Evolutionary conservation across 1,284 basidiomycete genomes (phyloP).

Genomic region (Pseudozyma tsukubaensis): DNA sequence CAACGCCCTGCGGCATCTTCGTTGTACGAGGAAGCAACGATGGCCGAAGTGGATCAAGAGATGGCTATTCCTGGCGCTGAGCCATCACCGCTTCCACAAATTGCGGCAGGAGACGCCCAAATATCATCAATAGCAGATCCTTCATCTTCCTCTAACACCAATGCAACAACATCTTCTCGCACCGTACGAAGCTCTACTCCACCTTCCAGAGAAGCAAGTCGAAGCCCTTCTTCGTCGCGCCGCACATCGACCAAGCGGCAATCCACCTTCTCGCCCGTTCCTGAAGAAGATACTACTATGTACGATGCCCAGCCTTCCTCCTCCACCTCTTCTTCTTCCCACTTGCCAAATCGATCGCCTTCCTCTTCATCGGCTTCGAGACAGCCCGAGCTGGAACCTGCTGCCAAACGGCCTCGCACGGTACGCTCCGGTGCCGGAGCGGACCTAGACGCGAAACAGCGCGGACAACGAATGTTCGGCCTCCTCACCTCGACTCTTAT

Average conservation of each 20-base stretch:
- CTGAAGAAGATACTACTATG: conserved; percentile 13
- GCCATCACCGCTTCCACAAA: background rate
- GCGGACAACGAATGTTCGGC: conserved; percentile 31
- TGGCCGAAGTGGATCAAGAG: background rate
- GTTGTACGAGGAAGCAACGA: background rate
- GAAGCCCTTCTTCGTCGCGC: conserved; percentile 6
- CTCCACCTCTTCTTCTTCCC: background rate
- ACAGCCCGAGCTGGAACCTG: background rate
- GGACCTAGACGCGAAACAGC: conserved; percentile 11
- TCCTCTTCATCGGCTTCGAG: too few relatives aligned
- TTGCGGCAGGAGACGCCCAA: background rate
- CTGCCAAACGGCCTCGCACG: conserved; percentile 6
- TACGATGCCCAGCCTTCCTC: background rate
- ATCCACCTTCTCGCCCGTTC: conserved; percentile 22
- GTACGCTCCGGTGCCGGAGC: background rate
- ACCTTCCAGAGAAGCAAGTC: background rate
- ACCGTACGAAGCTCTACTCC: background rate
- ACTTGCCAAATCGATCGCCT: too few relatives aligned
- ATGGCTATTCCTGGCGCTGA: background rate
- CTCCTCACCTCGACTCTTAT: conserved; percentile 29
- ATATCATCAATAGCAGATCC: background rate
- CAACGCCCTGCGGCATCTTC: background rate
- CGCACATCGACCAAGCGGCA: conserved; percentile 14
- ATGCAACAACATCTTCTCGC: too few relatives aligned
- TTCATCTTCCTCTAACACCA: too few relatives aligned